Evolutionary conservation across 495 filamentous ascomycete species (phyloP), one percentile per base, ranked within the genome.

Genomic region (Monascus purpureus): DNA sequence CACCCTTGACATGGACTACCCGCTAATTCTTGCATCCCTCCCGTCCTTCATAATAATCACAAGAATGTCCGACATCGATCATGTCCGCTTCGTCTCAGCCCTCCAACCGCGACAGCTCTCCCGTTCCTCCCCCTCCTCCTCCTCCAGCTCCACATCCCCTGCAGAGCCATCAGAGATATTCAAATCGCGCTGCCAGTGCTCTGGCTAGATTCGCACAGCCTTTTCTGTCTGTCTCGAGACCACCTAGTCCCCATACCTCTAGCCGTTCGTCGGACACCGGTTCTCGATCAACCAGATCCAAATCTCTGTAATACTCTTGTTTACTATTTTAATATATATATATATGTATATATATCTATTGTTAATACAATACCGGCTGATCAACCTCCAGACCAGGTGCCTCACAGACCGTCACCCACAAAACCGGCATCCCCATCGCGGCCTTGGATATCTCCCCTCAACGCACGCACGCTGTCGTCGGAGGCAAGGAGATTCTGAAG

Each of bases 401-500:
- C 26, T 77, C 81, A 4, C 80, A 87, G 51, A 77, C 82, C 31
- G 69, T 76, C 19, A 69, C 70, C 29, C 79, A 88, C 53, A 63
- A 68, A 27, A 84, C 82, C 15, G 72, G 77, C 26, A 69, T 75
- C 14, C 72, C 82, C 12, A 80, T 93, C 35, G 53, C 70, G 22
- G 75, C 77, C 34, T 62, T 94, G 41, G 86, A 88, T 52, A 72
- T 77, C 35, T 90, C 84, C 13, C 74, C 77, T 20, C 70, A 80
- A 42, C 68, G 75, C 40, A 79, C 74, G 29, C 72, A 77, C 52
- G 86, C 79, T 26, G 69, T 93, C 6, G 65, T 93, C 42, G 86
- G 75, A 12, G 83, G 86, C 17, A 73, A 77, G 37, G 77, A 92
- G 41, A 74, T 92, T 28, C 72, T 94, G 43, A 88, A 87, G 54